Evolutionary conservation across 257 asterid species (phyloP), one percentile per base, ranked within the genome.

Genomic region (Anisodus tanguticus): DNA sequence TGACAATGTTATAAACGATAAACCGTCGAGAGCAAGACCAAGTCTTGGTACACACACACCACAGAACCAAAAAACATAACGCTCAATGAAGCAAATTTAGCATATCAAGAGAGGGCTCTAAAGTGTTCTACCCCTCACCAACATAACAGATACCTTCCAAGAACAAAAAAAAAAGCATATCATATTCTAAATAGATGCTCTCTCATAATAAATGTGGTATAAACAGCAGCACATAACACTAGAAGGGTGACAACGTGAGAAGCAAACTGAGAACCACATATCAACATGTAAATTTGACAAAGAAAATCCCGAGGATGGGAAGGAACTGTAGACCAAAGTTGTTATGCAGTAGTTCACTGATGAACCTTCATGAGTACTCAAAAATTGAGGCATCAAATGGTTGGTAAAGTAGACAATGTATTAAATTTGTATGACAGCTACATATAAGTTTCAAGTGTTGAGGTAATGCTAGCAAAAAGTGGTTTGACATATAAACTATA

Each of bases 81-180:
- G 26, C 76, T 68, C 77, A 37, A 26, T 15, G 53, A 68, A 68
- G 77, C 77, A 39, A 68, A 68, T 16, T 68, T 68, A 39, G n/a
- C 53, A 68, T 67, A 67, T 15, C 49, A 67, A 67, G 22, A 66
- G 74, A 35, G 51, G 76, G 49, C 39, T 68, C 77, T 39, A 37
- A 68, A 45, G 7, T 68, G 6, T 68, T 68, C 77, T 68, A 68
- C 72, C 6, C 26, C 11, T 68, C 53, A 51, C 45, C 26, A 68
- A 47, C 22, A 6, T 68, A 39, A 39, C 16, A 41, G 6, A 70
- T 41, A 16, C 51, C n/a, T n/a, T n/a, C n/a, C n/a, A n/a, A n/a
- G n/a, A n/a, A n/a, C n/a, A n/a, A n/a, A n/a, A n/a, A n/a, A n/a
- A n/a, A n/a, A n/a, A n/a, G n/a, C n/a, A n/a, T n/a, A n/a, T n/a